Conservation (phyloP, 1,139 yeast species). For the Yamadazyma pseudoaaseri region DNA sequence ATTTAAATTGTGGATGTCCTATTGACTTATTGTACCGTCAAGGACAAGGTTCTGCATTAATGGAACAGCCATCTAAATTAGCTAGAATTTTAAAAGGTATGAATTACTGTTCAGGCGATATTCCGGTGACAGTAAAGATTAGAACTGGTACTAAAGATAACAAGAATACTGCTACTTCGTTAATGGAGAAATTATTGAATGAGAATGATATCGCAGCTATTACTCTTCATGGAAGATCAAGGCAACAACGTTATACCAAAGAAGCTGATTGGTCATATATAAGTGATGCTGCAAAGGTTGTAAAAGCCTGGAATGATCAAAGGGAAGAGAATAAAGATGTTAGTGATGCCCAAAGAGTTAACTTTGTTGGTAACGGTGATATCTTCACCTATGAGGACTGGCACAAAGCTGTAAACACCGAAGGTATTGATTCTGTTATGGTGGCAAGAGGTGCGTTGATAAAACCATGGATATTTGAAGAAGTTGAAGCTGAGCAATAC, state of each 20-base stretch:
- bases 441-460: constrained; percentile 97
- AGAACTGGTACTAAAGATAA: constrained; percentile 88
- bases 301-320: constrained; percentile 56
- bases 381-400: constrained; percentile 85
- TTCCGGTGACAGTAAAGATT: constrained; percentile 88
- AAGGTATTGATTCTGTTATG: constrained; percentile 90
- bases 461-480: constrained; percentile 99
- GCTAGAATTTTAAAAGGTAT: constrained; percentile 79
- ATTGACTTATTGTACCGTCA: constrained; percentile 87
- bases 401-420: constrained; percentile 68
- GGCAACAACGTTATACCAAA: constrained; percentile 91
- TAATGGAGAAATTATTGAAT: constrained; percentile 66
- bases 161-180: constrained; percentile 78
- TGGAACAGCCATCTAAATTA: constrained; percentile 86
- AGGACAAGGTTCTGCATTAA: constrained; percentile 93
- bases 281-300: constrained; percentile 66
- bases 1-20: constrained; percentile 96
- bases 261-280: constrained; percentile 94
- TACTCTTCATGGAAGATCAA: constrained; percentile 92
- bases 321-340: constrained; percentile 55
- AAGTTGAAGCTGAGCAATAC: constrained; percentile 83
- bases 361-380: constrained; percentile 91
- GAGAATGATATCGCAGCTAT: constrained; percentile 89
- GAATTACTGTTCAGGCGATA: constrained; percentile 84
- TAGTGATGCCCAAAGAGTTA: constrained; percentile 48